Base-by-base conservation (phyloP, 208 protist species). In the Leishmania amazonensis region DNA sequence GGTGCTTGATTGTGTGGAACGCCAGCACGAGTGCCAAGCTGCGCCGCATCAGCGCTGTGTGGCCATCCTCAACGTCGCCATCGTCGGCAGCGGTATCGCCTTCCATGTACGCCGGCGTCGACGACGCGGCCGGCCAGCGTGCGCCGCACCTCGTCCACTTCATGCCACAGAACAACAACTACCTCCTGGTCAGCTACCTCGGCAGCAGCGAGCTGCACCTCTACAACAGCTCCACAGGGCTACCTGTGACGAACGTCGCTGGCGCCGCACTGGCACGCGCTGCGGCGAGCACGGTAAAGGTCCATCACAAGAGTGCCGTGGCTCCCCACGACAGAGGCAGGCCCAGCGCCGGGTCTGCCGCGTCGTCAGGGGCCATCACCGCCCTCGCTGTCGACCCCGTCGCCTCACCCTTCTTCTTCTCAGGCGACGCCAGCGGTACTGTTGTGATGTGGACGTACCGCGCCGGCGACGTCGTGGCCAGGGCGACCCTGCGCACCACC, bases 111-210 rank as follows among this genome's bases (percentile, higher is more conserved):
- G 28, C 58, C 42, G 72, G 38, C 35, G 75, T 76, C 13, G 42
- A 58, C 17, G 21, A 40, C 5, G 38, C 67, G 24, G 71, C 70
- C 62, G 15, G 53, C 15, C 74, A 54, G 74, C 85, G 64, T 9
- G 81, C 83, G 8, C 90, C 90, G 42, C 68, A 78, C 31, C 77
- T 86, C 40, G 87, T 90, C 21, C 75, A 82, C 38, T 95, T 95
- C 77, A 89, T 92, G 84, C 90, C 92, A 11, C 80, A 87, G 62
- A 95, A 95, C 83, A 93, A 94, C 84, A 95, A 95, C 79, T 95
- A 93, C 75, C 68, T 93, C 31, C 81, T 95, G 31, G 90, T 94
- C 54, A 88, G 83, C 75, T 89, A 85, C 73, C 73, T 83, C n/a
- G 83, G 84, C 51, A 80, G 86, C 62, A 81, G 76, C n/a, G 76